phyloP scores from a whole-genome alignment of 345 rosid species.

The Rhizophora apiculata region DNA sequence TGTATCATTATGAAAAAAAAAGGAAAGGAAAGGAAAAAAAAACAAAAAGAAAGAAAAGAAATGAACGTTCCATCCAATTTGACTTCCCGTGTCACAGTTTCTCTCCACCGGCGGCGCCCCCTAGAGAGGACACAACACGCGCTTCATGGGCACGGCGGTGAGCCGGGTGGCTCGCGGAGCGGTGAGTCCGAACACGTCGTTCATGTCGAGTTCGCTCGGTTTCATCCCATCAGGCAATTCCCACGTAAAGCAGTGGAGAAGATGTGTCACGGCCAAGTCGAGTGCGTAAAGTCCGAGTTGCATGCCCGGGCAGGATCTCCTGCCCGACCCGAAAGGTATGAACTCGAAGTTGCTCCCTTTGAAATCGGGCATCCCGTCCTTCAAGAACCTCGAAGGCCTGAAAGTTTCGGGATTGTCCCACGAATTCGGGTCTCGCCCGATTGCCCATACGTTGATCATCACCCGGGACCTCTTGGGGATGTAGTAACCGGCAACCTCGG shows the following conservation, averaged over 20 bases:
- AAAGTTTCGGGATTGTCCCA: slow-evolving; percentile 35
- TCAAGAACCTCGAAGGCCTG: slow-evolving; percentile 32
- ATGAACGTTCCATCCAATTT: neutral
- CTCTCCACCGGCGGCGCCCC: neutral
- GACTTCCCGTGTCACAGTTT: neutral
- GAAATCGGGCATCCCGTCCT: slow-evolving; percentile 29
- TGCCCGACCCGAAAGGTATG: slow-evolving; percentile 46
- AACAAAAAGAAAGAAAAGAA: neutral
- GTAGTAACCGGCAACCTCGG: slow-evolving; percentile 25
- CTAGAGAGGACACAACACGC: slow-evolving; percentile 22
- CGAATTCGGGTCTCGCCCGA: slow-evolving; percentile 34
- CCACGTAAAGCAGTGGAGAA: slow-evolving; percentile 41
- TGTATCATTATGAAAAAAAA: neutral
- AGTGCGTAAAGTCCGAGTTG: slow-evolving; percentile 40
- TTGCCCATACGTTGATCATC: slow-evolving; percentile 45
- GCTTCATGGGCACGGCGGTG: slow-evolving; percentile 29
- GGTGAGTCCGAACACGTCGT: slow-evolving; percentile 43
- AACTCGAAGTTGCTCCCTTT: slow-evolving; percentile 32
- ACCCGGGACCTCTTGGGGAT: slow-evolving; percentile 34
- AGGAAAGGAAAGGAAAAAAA: neutral
- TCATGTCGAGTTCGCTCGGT: slow-evolving; percentile 35
- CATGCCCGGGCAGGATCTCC: slow-evolving; percentile 44
- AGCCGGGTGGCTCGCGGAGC: slow-evolving; percentile 43
- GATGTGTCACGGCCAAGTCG: slow-evolving; percentile 33
- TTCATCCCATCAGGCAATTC: slow-evolving; percentile 38